Conservation (phyloP, 2,329 filamentous ascomycete genomes). For the Venturia carpophila region DNA sequence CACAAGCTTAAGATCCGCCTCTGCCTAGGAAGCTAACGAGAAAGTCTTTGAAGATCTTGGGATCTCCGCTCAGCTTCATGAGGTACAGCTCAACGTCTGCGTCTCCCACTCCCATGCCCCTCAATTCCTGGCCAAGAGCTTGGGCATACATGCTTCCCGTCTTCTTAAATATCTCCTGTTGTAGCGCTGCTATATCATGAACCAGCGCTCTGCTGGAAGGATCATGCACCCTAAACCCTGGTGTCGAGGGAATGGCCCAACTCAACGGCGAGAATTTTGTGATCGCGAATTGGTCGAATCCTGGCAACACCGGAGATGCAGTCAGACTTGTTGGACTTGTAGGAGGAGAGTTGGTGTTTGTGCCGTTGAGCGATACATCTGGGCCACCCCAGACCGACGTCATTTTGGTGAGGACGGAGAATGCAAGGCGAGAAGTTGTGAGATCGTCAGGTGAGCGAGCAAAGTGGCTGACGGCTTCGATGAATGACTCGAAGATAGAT, state of each 20-base stretch:
- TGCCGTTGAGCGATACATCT: conserved; percentile 42
- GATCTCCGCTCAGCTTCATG: conserved; percentile 27
- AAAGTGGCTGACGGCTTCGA: conserved; percentile 76
- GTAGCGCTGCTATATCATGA: conserved; percentile 75
- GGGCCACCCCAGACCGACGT: conserved; percentile 84
- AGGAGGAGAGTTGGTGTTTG: conserved; percentile 30
- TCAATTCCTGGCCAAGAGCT: conserved; percentile 59
- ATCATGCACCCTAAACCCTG: conserved; percentile 74
- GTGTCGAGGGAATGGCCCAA: conserved; percentile 78
- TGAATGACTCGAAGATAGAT: conserved; percentile 77
- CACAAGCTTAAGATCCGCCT: background rate
- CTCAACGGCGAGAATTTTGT: conserved; percentile 79
- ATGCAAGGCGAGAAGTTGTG: conserved; percentile 63
- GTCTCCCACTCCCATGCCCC: conserved; percentile 56
- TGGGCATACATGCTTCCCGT: conserved; percentile 74
- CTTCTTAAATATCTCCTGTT: conserved; percentile 86
- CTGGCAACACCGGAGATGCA: conserved; percentile 56
- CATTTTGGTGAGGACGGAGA: conserved; percentile 76
- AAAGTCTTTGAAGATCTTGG: conserved; percentile 18
- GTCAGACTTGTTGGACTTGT: conserved; percentile 10
- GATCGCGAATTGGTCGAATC: conserved; percentile 88
- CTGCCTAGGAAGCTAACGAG: conserved; percentile 17
- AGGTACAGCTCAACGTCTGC: conserved; percentile 60
- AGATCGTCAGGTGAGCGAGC: conserved; percentile 67
- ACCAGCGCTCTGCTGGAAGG: conserved; percentile 84